Evolutionary conservation across 768 basidiomycete genomes (phyloP).

Genomic region (Vishniacozyma victoriae): DNA sequence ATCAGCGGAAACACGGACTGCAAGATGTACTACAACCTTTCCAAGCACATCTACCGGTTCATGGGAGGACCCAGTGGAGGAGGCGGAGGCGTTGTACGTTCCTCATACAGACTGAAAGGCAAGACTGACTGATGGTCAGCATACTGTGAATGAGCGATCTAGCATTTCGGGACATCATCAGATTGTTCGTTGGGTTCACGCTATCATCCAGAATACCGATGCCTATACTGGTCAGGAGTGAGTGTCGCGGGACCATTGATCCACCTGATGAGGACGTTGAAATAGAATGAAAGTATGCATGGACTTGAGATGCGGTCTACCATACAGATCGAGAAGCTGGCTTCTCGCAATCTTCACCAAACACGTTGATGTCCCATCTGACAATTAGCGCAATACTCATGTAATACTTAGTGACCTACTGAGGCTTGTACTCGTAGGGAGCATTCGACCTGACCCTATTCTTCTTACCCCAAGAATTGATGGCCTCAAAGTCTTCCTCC

Average conservation of each 20-base stretch:
- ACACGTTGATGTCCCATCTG: neutral
- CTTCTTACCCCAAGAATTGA: slow-evolving; percentile 54
- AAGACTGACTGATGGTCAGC: slow-evolving; percentile 12
- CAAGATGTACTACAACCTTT: slow-evolving; percentile 43
- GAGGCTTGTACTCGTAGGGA: slow-evolving; percentile 57
- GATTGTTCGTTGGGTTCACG: slow-evolving; percentile 42
- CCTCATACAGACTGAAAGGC: neutral
- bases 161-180: slow-evolving; percentile 31
- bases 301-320: too few relatives aligned
- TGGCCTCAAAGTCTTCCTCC: slow-evolving; percentile 61
- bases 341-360: neutral
- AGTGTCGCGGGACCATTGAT: neutral
- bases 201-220: slow-evolving; percentile 42
- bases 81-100: slow-evolving; percentile 15
- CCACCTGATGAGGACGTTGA: too few relatives aligned
- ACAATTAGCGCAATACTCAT: too few relatives aligned
- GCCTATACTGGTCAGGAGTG: slow-evolving; percentile 37
- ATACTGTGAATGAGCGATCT: slow-evolving; percentile 45
- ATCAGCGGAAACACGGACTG: slow-evolving; percentile 38
- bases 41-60: slow-evolving; percentile 42
- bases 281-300: too few relatives aligned
- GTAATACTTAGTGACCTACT: slow-evolving; percentile 12
- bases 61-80: slow-evolving; percentile 25
- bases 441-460: slow-evolving; percentile 60
- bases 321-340: neutral